Percentiles rank a stretch among this genome's conserved stretches.
These are phyloP conservation scores for Recurvomyces mirabilis DNA, from an alignment of 495 filamentous ascomycete species.

Conservation along the genomic window DNA sequence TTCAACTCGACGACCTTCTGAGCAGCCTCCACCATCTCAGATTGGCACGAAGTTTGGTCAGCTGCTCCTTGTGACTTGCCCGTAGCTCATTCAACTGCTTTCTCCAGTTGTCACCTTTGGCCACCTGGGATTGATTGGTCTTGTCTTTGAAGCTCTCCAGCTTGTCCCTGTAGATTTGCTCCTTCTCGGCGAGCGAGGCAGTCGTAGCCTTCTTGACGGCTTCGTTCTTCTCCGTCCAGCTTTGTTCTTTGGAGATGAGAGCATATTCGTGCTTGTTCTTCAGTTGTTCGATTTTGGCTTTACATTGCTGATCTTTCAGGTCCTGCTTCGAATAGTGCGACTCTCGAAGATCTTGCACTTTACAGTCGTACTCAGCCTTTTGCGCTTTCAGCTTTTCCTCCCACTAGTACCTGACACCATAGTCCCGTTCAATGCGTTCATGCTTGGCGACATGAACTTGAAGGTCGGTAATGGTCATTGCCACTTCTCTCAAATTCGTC, in stretches of 20 bases:
- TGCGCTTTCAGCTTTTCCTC: background rate
- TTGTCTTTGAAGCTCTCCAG: background rate
- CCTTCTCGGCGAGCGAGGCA: too few species aligned
- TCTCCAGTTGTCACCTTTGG: background rate
- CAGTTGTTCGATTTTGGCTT: background rate
- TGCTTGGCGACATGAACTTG: background rate
- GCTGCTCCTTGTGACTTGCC: background rate
- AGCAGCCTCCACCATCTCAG: slow-evolving; percentile 1
- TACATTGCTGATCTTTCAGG: background rate
- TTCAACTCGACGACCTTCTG: slow-evolving; percentile 1
- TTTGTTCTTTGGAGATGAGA: too few species aligned
- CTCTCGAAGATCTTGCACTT: background rate
- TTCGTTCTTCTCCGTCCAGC: too few species aligned
- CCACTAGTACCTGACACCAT: background rate
- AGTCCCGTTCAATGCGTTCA: background rate
- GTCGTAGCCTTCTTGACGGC: too few species aligned
- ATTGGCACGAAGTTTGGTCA: background rate
- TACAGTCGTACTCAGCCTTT: background rate
- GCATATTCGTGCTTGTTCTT: too few species aligned
- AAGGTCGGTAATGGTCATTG: background rate
- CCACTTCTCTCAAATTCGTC: too few species aligned
- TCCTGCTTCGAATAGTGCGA: background rate
- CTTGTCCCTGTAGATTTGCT: background rate
- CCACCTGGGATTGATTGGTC: background rate
- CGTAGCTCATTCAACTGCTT: background rate